Evolutionary conservation across 257 asterid species (phyloP), one percentile per base, ranked within the genome.

Genomic region (Jacaranda copaia): DNA sequence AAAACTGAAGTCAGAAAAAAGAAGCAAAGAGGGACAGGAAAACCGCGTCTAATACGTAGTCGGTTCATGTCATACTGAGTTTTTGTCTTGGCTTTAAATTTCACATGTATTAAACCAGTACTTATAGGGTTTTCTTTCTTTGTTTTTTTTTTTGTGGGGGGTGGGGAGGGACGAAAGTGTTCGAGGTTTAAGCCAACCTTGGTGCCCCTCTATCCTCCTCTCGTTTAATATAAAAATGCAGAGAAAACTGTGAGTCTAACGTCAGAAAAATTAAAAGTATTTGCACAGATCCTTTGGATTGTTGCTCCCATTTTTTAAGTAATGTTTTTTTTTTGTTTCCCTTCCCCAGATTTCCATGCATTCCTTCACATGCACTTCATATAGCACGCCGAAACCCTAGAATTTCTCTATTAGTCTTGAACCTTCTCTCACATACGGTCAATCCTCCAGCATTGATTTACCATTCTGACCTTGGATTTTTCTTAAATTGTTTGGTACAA

Each of bases 161-260:
- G n/a, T n/a, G n/a, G 2, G 32, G 15, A 32, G 25, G 71, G 12
- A 35, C 4, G 14, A 73, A 80, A 59, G 58, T 63, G 85, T 75
- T 77, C 81, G 84, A 80, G 6, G 75, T 80, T 86, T 81, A 86
- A 80, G 85, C 90, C 88, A 80, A 84, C 88, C 85, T 77, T 77
- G 72, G 72, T 38, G 80, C 51, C 70, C 85, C 79, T 82, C 69
- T 81, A 60, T 12, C 25, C 63, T 76, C 72, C 78, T 43, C 52
- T 63, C 58, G 60, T 77, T 86, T 84, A 82, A 48, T 82, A 82
- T 80, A 10, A 9, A 14, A 4, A 63, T 58, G 32, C 9, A 62
- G 38, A 39, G 20, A 45, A 36, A 63, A 52, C 63, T 3, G 12
- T 0, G 6, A 56, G 8, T 42, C 72, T 55, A 80, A 71, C 72